Base-by-base conservation (phyloP, 306 rosid genomes). In the Quercus alba region DNA sequence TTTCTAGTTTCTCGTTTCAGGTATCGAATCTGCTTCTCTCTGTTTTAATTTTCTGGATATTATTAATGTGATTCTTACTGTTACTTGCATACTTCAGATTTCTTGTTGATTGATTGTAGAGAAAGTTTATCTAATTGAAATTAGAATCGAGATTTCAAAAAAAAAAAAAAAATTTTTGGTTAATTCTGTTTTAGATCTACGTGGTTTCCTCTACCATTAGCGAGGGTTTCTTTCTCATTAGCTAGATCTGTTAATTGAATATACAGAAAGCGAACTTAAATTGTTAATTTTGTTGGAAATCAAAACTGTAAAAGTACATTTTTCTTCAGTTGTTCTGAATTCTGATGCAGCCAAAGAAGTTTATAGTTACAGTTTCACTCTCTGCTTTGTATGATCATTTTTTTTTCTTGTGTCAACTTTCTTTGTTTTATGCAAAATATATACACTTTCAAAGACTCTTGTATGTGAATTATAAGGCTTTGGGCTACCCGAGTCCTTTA, bases 1-100 rank as follows among this genome's bases (percentile, higher is more conserved):
- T 49, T 51, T 78, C 38, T 52, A 70, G 76, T 64, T 25, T 68
- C n/a, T 59, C 33, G 33, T 46, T 51, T 13, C 81, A 59, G 82
- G 83, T 77, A 56, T 33, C 63, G 15, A 11, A 9, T 72, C 54
- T 54, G 51, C 14, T 67, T 18, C 6, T 57, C 23, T 72, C 1
- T 56, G 4, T 10, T 54, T 26, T 5, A 41, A 41, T 41, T 41
- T 41, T 41, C 12, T 41, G 46, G 46, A 41, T 41, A 41, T 8
- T 41, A 41, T 41, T 41, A 41, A 8, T 41, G 12, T 41, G 46
- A 41, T 41, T 41, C 46, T 7, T 41, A 8, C 46, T 41, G 46
- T 49, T 49, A 49, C 17, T 10, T 49, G 54, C 54, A 12, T 49
- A 13, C 1, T 49, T 49, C 54, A 49, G 17, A 49, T 49, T 49